Percentiles rank a stretch among this genome's conserved stretches.
These are phyloP conservation scores for Ramalina intermedia DNA, from an alignment of 495 filamentous ascomycete species.

Conservation along the genomic window DNA sequence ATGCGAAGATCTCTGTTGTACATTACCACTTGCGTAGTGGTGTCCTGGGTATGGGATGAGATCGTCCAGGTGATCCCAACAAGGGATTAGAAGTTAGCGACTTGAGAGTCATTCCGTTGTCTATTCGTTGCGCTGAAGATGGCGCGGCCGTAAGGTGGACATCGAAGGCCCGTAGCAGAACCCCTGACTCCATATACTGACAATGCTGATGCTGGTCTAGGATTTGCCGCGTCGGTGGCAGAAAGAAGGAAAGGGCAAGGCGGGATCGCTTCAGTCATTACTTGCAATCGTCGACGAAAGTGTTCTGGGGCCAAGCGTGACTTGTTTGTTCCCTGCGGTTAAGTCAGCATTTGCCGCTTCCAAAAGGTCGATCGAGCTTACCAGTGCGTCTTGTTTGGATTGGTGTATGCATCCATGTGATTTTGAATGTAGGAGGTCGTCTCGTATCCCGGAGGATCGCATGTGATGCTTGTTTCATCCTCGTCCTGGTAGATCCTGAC, in stretches of 20 bases:
- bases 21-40: neutral
- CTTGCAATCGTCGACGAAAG: slow-evolving; percentile 31
- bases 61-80: no score
- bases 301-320: slow-evolving; percentile 34
- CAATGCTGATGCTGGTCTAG: slow-evolving; percentile 9
- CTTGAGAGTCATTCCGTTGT: neutral
- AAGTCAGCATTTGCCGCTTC: slow-evolving; percentile 2
- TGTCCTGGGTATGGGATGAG: no score
- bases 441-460: slow-evolving; percentile 55
- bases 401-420: slow-evolving; percentile 47
- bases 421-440: slow-evolving; percentile 57
- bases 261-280: neutral
- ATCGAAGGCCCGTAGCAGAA: slow-evolving; percentile 2
- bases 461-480: slow-evolving; percentile 41
- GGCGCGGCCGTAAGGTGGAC: slow-evolving; percentile 1
- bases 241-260: no score
- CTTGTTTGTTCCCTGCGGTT: slow-evolving; percentile 17
- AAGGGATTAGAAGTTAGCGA: slow-evolving; percentile 1
- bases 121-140: slow-evolving; percentile 3
- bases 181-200: slow-evolving; percentile 1
- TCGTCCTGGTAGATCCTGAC: slow-evolving; percentile 61
- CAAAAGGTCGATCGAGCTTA: slow-evolving; percentile 9
- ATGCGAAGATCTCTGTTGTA: neutral
- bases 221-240: no score
- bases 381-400: slow-evolving; percentile 51